These are phyloP conservation scores for Aschersonia sp. DNA, from an alignment of 2,329 filamentous ascomycete species.

Conservation along the genomic window DNA sequence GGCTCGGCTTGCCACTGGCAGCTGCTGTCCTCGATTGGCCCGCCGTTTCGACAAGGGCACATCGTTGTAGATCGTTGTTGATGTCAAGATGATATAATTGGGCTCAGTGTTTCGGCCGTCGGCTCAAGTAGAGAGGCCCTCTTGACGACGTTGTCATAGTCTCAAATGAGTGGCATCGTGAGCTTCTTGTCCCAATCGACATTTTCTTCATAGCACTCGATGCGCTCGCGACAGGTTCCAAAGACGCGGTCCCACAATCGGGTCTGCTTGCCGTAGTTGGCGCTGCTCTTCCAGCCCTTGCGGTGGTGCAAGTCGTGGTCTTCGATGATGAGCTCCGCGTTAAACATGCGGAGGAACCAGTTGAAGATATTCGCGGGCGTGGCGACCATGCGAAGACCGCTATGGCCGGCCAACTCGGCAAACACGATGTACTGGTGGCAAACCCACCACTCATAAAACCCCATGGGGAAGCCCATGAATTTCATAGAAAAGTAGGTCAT, in stretches of 20 bases:
- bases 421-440: constrained; percentile 5
- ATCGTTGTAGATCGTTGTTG: too few species aligned
- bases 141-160: neutral
- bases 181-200: constrained; percentile 1
- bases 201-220: constrained; percentile 2
- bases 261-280: constrained; percentile 4
- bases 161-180: constrained; percentile 1
- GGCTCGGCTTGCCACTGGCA: too few species aligned
- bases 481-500: constrained; percentile 4
- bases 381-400: constrained; percentile 1
- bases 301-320: constrained; percentile 5
- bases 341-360: neutral
- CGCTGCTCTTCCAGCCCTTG: constrained; percentile 4
- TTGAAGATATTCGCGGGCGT: constrained; percentile 3
- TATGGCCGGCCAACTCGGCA: constrained; percentile 3
- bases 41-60: too few species aligned
- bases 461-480: constrained; percentile 3
- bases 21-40: too few species aligned
- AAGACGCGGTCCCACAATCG: constrained; percentile 4
- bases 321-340: constrained; percentile 3
- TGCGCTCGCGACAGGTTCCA: constrained; percentile 2
- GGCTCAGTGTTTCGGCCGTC: too few species aligned
- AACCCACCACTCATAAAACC: constrained; percentile 5
- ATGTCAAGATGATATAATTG: too few species aligned
- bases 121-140: too few species aligned